phyloP scores from a whole-genome alignment of 2,329 filamentous ascomycete genomes.

The Chaetomium strumarium region DNA sequence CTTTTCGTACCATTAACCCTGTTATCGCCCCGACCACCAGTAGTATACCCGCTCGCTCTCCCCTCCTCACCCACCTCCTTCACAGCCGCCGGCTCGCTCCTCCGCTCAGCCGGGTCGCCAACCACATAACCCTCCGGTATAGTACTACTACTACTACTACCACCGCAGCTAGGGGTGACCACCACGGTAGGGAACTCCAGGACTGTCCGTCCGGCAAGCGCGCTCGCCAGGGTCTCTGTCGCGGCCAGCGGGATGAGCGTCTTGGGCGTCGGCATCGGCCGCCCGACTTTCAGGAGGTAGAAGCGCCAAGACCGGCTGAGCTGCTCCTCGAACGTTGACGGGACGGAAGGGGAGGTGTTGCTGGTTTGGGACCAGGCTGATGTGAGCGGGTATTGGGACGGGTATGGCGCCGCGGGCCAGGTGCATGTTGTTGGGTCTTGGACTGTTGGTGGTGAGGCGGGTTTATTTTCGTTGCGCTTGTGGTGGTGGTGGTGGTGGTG shows the following conservation, averaged over 20 bases:
- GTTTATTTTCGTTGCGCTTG: neutral
- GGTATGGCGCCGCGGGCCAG: conserved; percentile 23
- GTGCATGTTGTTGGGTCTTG: conserved; percentile 19
- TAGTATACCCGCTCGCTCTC: neutral
- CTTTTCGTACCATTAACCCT: conserved; percentile 1
- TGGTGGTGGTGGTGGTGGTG: neutral
- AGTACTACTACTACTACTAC: too few species aligned
- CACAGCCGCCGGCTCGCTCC: neutral
- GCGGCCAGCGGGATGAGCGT: conserved; percentile 50
- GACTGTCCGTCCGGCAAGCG: conserved; percentile 52
- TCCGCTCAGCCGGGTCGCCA: conserved; percentile 19
- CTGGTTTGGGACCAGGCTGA: conserved; percentile 23
- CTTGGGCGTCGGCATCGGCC: conserved; percentile 9
- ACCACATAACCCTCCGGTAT: conserved; percentile 25
- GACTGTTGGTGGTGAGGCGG: neutral
- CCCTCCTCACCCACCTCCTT: neutral
- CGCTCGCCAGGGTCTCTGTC: conserved; percentile 42
- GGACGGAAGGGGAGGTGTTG: conserved; percentile 2
- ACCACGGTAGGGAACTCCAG: conserved; percentile 70
- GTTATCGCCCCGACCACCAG: neutral
- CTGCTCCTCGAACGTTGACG: conserved; percentile 21
- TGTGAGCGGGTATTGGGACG: conserved; percentile 24
- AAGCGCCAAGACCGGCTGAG: conserved; percentile 22
- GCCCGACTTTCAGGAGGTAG: conserved; percentile 26
- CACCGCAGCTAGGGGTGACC: conserved; percentile 43